These are phyloP conservation scores for Lyophyllum atratum DNA, from an alignment of 768 basidiomycete species.

Conservation along the genomic window DNA sequence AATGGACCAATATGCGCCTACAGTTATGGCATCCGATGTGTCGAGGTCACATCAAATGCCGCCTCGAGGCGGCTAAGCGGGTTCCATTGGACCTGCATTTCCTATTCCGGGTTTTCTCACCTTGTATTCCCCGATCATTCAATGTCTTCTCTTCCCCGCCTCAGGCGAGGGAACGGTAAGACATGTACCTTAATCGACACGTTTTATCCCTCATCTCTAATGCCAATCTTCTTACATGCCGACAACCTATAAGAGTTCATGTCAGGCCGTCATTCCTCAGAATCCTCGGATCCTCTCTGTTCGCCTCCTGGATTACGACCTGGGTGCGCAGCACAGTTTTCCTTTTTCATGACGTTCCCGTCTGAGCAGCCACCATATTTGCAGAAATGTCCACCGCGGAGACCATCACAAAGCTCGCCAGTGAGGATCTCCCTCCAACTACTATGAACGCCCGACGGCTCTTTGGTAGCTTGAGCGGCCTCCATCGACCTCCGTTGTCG, in stretches of 20 bases:
- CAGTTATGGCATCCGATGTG: neutral
- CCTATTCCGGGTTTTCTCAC: constrained; percentile 1
- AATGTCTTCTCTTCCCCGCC: neutral
- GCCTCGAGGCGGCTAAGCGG: constrained; percentile 9
- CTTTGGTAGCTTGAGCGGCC: constrained; percentile 12
- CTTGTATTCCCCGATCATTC: constrained; percentile 7
- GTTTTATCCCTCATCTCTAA: neutral
- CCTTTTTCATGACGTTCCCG: neutral
- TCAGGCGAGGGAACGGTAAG: neutral
- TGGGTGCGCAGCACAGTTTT: neutral
- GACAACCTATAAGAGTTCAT: neutral
- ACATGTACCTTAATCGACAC: constrained; percentile 10
- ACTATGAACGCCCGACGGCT: constrained; percentile 18
- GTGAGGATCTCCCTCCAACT: constrained; percentile 13
- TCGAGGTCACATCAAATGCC: neutral
- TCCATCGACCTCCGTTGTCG: constrained; percentile 12
- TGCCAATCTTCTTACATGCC: neutral
- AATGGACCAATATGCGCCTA: constrained; percentile 13
- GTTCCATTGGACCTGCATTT: constrained; percentile 6
- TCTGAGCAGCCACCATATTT: neutral
- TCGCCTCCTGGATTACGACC: too few species aligned
- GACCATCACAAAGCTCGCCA: constrained; percentile 16
- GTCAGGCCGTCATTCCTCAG: neutral
- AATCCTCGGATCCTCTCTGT: neutral
- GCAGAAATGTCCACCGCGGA: constrained; percentile 3